Conservation (phyloP, 2,329 filamentous ascomycete genomes). For the Spiromastix sp. region DNA sequence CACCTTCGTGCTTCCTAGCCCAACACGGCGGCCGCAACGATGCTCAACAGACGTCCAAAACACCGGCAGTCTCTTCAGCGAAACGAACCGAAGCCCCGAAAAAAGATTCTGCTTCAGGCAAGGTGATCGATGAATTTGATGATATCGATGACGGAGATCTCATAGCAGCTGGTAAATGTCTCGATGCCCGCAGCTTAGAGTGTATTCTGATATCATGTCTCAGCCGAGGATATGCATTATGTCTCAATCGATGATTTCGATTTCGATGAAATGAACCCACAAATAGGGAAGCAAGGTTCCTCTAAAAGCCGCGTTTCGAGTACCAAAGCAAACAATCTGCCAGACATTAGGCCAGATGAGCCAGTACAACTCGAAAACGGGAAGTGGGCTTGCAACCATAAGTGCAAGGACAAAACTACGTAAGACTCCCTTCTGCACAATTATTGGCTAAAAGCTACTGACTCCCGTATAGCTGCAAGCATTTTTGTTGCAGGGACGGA, state of each 20-base stretch:
- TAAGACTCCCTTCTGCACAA: too few species aligned
- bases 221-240: slow-evolving; percentile 16
- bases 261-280: slow-evolving; percentile 7
- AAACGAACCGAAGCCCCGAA: slow-evolving; percentile 13
- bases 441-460: too few species aligned
- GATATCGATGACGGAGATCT: slow-evolving; percentile 46
- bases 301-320: slow-evolving; percentile 1
- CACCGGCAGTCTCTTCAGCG: background rate
- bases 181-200: background rate
- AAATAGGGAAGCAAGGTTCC: background rate
- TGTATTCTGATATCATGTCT: background rate
- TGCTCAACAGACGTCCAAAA: background rate
- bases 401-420: slow-evolving; percentile 50
- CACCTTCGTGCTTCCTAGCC: slow-evolving; percentile 33
- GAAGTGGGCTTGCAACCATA: slow-evolving; percentile 64
- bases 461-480: slow-evolving; percentile 47
- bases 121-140: slow-evolving; percentile 39
- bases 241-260: slow-evolving; percentile 10
- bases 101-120: slow-evolving; percentile 6
- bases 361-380: slow-evolving; percentile 54
- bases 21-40: slow-evolving; percentile 2
- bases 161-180: slow-evolving; percentile 30
- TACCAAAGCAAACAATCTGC: slow-evolving; percentile 6
- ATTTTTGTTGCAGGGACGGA: slow-evolving; percentile 63
- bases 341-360: slow-evolving; percentile 18